phyloP scores from a whole-genome alignment of 129 eudicot genomes.

The Ambrosia artemisiifolia region DNA sequence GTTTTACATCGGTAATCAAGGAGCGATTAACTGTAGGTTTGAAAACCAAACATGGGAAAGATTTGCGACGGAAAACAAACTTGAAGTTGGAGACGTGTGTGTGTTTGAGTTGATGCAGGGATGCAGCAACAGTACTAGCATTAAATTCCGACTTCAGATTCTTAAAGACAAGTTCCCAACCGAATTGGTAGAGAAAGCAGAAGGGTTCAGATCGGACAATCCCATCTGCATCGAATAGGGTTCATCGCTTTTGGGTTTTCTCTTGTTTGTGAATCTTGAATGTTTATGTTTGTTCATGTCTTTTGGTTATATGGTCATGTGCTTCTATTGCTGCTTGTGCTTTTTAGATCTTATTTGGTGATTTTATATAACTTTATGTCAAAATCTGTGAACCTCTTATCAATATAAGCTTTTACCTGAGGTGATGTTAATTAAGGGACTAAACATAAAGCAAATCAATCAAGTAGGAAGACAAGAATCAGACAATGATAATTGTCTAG shows the following conservation, averaged over 20 bases:
- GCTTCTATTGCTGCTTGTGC: background rate
- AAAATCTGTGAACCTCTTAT: no score
- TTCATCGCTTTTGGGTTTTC: background rate
- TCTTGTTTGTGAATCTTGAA: background rate
- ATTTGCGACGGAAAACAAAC: conserved; percentile 32
- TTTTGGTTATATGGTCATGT: conserved; percentile 3
- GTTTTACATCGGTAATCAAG: conserved; percentile 7
- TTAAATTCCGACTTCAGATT: conserved; percentile 34
- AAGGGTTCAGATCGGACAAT: conserved; percentile 4
- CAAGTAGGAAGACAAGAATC: no score
- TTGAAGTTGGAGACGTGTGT: conserved; percentile 35
- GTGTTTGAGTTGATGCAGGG: conserved; percentile 33
- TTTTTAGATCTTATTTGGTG: background rate
- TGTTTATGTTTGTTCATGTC: background rate
- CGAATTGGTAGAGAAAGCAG: conserved; percentile 15
- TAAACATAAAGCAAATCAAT: no score
- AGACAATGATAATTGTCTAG: no score
- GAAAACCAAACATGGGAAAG: conserved; percentile 21
- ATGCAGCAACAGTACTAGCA: background rate
- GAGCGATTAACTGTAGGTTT: background rate
- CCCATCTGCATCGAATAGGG: conserved; percentile 30
- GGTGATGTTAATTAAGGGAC: no score
- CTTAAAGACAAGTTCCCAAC: conserved; percentile 24
- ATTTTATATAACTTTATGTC: no score
- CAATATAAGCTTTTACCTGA: no score